These are phyloP conservation scores for Collybia nuda DNA, from an alignment of 768 basidiomycete genomes.

Conservation along the genomic window DNA sequence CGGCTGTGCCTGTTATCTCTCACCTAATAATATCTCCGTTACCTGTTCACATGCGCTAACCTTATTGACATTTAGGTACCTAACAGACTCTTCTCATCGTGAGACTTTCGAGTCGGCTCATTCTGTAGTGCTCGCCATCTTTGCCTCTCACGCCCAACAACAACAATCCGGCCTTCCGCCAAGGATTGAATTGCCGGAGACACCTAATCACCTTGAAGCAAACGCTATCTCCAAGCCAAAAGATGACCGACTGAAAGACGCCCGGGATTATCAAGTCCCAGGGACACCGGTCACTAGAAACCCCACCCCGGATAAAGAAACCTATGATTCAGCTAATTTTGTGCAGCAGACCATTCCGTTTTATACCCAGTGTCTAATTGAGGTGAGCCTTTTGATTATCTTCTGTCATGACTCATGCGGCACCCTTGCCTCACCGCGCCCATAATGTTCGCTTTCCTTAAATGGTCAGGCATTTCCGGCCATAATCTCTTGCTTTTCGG, in stretches of 20 bases:
- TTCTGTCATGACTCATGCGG: background rate
- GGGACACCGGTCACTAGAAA: background rate
- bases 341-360: conserved; percentile 66
- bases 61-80: conserved; percentile 42
- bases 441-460: background rate
- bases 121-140: conserved; percentile 76
- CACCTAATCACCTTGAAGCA: background rate
- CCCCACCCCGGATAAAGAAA: conserved; percentile 11
- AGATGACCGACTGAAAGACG: background rate
- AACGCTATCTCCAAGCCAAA: conserved; percentile 7
- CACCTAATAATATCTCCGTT: no score
- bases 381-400: conserved; percentile 43
- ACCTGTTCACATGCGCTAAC: conserved; percentile 11
- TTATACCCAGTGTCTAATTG: conserved; percentile 69
- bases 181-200: no score
- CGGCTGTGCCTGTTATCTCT: no score
- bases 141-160: conserved; percentile 57
- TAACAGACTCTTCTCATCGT: conserved; percentile 57
- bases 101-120: conserved; percentile 88
- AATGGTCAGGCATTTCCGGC: background rate
- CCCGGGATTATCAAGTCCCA: conserved; percentile 1
- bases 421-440: background rate
- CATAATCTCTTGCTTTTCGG: no score
- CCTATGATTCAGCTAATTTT: conserved; percentile 32
- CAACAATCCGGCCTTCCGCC: conserved; percentile 14